Base-by-base conservation (phyloP, 192 early-diverging fungal genomes). In the Backusella morwellensis region DNA sequence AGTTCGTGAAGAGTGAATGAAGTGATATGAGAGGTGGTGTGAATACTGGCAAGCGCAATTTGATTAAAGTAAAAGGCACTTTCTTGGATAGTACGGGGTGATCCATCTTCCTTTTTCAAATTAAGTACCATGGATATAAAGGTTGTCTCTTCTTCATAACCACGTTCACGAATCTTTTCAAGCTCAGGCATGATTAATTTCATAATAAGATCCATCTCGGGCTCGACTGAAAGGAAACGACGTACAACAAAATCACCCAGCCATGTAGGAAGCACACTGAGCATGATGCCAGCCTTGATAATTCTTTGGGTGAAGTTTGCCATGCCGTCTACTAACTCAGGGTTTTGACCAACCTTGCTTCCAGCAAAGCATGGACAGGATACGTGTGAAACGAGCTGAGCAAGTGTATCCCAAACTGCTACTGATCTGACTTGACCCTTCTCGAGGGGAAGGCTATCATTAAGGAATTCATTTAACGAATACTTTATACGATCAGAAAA, bases 1-100 rank as follows among this genome's bases (percentile, higher is more conserved):
- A 79, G 67, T 15, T 70, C 52, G 44, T 79, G 78, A 1, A 79
- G 44, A 40, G 73, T 35, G 12, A 73, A 74, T 17, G 68, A 73
- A 0, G 54, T 23, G 12, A 79, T 70, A 35, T 70, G 47, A 9
- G 73, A 75, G 26, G 78, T 79, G 8, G 78, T 79, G 32, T 79
- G 78, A 44, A 79, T 75, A 70, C 78, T 79, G n/a, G 78, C 72
- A 56, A 79, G 67, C 7, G 73, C 38, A 8, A 79, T 70, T 15
- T 75, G 56, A 17, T 79, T 74, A 26, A 79, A 68, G 21, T 42
- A 70, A 36, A 70, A 74, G n/a, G 72, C 78, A 12, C 67, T 40
- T 21, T 79, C 78, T 79, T 79, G 23, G 7, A 38, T n/a, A 6
- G 73, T 32, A 35, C 67, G 42, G 3, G 42, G 6, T 6, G n/a